Base-by-base conservation (phyloP, 768 basidiomycete genomes). In the Leccinellum luteum region DNA sequence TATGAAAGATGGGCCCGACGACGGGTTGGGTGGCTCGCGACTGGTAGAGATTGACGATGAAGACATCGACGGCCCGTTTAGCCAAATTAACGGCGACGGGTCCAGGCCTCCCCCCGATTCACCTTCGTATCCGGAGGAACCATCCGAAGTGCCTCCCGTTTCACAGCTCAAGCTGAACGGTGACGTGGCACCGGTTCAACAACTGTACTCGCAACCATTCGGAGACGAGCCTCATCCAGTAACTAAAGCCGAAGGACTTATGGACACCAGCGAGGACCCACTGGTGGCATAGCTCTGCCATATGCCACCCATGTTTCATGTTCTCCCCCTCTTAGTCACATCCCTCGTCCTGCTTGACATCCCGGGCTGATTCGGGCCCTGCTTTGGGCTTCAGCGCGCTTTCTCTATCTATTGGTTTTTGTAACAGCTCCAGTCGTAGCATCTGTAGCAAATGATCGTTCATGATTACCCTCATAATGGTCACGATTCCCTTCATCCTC, bases 211-310 rank as follows among this genome's bases (percentile, higher is more conserved):
- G 6, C 67, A 74, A 35, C 82, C 85, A 13, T 73, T 75, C 51
- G 84, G 83, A 28, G 85, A 87, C 60, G 78, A 74, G 54, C 79
- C 79, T 28, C 75, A 79, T 58, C 75, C 82, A 6, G 81, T 78
- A 12, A 74, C 80, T n/a, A 76, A 79, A 66, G 79, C 74, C 30
- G 87, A 90, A 65, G 86, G 85, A n/a, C 75, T 88, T 35, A 73
- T 85, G 70, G 85, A 89, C 66, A 71, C 75, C 56, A 86, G 82
- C 67, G 86, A 89, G 74, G 81, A 82, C 69, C 84, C 85, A 47
- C 63, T 79, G 58, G 76, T 78, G 67, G 67, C 65, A 63, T 78
- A 64, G 67, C 30, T 30, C 56, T 25, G 13, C 27, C 38, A 34
- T 63, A 13, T 6, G 47, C 50, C 55, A 44, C 15, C 45, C 32